Conservation (phyloP, 441 rosid genomes). For the Biscutella laevigata region DNA sequence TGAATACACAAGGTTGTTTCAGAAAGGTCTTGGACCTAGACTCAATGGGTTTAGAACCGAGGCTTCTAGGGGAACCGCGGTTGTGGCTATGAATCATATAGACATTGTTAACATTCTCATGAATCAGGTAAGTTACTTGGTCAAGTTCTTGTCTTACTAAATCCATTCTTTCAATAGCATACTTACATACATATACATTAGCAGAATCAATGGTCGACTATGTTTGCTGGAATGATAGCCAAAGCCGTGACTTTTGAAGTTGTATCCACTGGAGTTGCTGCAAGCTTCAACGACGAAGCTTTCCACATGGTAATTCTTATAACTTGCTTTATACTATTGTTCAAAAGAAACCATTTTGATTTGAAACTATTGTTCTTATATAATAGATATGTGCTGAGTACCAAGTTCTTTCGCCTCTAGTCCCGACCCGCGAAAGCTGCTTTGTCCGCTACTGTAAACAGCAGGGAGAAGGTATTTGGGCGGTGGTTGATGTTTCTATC, state of each 20-base stretch:
- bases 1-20: slow-evolving; percentile 70
- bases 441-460: slow-evolving; percentile 86
- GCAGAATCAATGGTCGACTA: slow-evolving; percentile 80
- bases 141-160: too few species aligned
- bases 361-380: background rate
- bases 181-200: too few species aligned
- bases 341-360: too few species aligned
- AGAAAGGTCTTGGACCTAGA: too few species aligned
- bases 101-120: slow-evolving; percentile 94
- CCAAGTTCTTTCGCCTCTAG: slow-evolving; percentile 86
- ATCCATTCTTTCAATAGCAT: too few species aligned
- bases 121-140: slow-evolving; percentile 88
- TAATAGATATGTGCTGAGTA: slow-evolving; percentile 88
- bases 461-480: slow-evolving; percentile 81
- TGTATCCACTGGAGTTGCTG: slow-evolving; percentile 91
- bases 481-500: slow-evolving; percentile 87
- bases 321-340: too few species aligned
- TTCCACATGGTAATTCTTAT: slow-evolving; percentile 99
- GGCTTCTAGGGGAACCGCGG: slow-evolving; percentile 75
- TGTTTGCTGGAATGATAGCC: slow-evolving; percentile 83
- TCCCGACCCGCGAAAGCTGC: slow-evolving; percentile 75
- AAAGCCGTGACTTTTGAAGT: slow-evolving; percentile 81
- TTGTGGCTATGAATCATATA: slow-evolving; percentile 77
- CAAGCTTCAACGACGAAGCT: slow-evolving; percentile 91
- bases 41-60: slow-evolving; percentile 73